A percentile compares a stretch with the other conserved stretches of the same genome.
These are phyloP conservation scores for Pythium dissimile DNA, from an alignment of 352 stramenopile genomes.

Conservation along the genomic window DNA sequence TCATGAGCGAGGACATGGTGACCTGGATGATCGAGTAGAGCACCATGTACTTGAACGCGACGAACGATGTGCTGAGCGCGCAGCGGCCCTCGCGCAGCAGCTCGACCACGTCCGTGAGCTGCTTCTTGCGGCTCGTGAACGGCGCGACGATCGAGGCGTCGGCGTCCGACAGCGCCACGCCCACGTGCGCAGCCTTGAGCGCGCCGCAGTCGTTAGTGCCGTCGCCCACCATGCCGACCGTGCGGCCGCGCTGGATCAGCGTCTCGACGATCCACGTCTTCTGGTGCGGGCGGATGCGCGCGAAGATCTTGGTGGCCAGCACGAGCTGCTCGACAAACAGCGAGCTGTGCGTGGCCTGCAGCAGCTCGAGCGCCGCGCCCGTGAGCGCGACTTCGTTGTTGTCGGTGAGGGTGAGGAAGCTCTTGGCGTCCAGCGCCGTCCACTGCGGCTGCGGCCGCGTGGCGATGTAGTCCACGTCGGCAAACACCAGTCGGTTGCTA, in stretches of 20 bases:
- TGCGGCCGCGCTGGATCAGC: slow-evolving; percentile 48
- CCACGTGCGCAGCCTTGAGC: slow-evolving; percentile 84
- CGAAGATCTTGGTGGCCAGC: slow-evolving; percentile 60
- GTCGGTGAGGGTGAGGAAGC: slow-evolving; percentile 46
- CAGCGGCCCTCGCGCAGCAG: slow-evolving; percentile 87
- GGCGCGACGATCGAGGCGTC: slow-evolving; percentile 85
- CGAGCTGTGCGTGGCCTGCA: slow-evolving; percentile 26
- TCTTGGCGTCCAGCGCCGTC: slow-evolving; percentile 38
- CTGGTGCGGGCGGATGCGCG: slow-evolving; percentile 64
- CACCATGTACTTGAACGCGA: slow-evolving; percentile 91
- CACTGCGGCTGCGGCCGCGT: slow-evolving; percentile 25
- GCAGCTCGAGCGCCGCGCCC: slow-evolving; percentile 48
- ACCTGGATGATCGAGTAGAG: slow-evolving; percentile 90
- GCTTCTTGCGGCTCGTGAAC: slow-evolving; percentile 86
- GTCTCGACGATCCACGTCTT: slow-evolving; percentile 81
- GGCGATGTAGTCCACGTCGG: slow-evolving; percentile 56
- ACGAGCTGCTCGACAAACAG: slow-evolving; percentile 56
- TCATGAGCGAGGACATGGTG: slow-evolving; percentile 63
- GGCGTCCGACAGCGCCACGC: slow-evolving; percentile 76
- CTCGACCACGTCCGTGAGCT: slow-evolving; percentile 77
- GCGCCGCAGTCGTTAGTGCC: slow-evolving; percentile 85
- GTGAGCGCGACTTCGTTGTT: slow-evolving; percentile 68
- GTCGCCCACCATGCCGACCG: slow-evolving; percentile 68
- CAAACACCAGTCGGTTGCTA: slow-evolving; percentile 40
- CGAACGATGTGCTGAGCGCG: slow-evolving; percentile 85